Base-by-base conservation (phyloP, 2,329 filamentous ascomycete species). In the Hymenoscyphus infarciens region DNA sequence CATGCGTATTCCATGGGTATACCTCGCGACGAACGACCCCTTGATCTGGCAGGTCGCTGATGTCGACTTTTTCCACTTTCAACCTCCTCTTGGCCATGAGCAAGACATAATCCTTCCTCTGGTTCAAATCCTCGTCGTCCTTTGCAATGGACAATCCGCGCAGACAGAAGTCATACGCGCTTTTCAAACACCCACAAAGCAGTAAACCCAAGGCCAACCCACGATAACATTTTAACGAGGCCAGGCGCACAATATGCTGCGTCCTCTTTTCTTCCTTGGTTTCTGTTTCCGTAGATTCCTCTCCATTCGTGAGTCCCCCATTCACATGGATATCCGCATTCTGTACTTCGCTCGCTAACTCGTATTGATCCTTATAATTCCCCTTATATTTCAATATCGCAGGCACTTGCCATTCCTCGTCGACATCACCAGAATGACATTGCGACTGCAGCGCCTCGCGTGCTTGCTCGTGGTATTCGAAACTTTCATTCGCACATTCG, bases 381-480 rank as follows among this genome's bases (percentile, higher is more conserved):
- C 45, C 54, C 16, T 56, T 58, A 22, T 60, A 61, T 39, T 63
- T 73, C 27, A 86, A 74, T 15, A 84, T 77, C 19, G 79, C 77
- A 4, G 81, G 79, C 6, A 79, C 64, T 57, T 7, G 62, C 70
- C 61, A 62, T 8, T 27, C 42, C 10, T 22, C 45, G 6, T 52
- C 45, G 10, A 5, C 19, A 7, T 52, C 45, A 2, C 45, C 45
- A 52, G 31, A 15, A 27, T 29, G 7, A 33, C 63, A 63, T 16
- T 66, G 64, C 8, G 54, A 35, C 22, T 63, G 58, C 38, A 75
- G 61, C 5, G 70, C 63, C 31, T 84, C 82, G 6, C 81, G 68
- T 8, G 88, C 87, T 69, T 84, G 78, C 16, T 92, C 86, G 73
- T 95, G 88, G 71, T 92, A 96, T 75, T 97, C 92, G 69, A 90